These are phyloP conservation scores for Macrolepiota fuliginosa DNA, from an alignment of 768 basidiomycete species.

Conservation along the genomic window DNA sequence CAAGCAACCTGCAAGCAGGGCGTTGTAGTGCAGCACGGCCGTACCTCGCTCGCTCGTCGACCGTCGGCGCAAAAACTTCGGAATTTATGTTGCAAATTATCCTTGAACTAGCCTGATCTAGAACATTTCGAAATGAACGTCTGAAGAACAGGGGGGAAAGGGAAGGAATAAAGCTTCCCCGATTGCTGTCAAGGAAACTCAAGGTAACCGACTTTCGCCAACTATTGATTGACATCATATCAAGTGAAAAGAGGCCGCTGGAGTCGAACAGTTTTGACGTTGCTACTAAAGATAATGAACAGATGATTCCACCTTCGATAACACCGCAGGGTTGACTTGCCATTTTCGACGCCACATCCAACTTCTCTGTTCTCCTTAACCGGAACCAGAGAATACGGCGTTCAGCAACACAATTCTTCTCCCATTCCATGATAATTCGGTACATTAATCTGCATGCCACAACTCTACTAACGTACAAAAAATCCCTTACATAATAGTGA, in stretches of 20 bases:
- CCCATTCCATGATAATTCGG: neutral
- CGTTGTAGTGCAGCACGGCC: too few species aligned
- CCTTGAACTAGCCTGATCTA: neutral
- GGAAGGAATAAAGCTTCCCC: neutral
- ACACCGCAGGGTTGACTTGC: too few species aligned
- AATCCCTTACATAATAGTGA: constrained; percentile 5
- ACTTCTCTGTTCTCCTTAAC: too few species aligned
- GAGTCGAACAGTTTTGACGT: neutral
- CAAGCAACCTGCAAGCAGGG: neutral
- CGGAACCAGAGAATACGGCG: too few species aligned
- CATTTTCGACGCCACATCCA: too few species aligned
- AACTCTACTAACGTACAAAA: constrained; percentile 11
- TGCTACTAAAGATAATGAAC: neutral
- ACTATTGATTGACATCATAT: neutral
- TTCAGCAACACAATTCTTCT: too few species aligned
- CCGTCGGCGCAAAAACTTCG: neutral
- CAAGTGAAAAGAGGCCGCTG: neutral
- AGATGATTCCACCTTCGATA: too few species aligned
- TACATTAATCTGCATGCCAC: neutral
- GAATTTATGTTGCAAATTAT: neutral
- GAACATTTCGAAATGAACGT: neutral
- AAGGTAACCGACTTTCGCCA: neutral
- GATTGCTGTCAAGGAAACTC: neutral
- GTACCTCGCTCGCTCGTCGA: too few species aligned
- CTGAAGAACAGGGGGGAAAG: neutral